A percentile compares a stretch with the other conserved stretches of the same genome.
These are phyloP conservation scores for Yarrowia osloensis DNA, from an alignment of 805 yeast genomes.

Conservation along the genomic window DNA sequence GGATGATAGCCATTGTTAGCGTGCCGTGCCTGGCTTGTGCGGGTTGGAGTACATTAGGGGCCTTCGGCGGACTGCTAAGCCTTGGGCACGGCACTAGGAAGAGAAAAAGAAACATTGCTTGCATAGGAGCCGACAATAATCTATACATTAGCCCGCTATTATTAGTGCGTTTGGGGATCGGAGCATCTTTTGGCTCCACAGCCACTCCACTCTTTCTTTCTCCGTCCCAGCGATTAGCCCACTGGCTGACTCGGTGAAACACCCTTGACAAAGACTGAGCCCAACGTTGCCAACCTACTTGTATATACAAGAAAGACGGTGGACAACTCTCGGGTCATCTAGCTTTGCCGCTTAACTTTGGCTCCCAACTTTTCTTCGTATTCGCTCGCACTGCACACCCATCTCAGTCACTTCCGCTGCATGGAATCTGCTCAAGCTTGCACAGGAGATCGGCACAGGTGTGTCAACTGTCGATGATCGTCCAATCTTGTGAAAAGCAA, in stretches of 20 bases:
- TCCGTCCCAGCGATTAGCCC: not conserved
- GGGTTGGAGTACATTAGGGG: not conserved
- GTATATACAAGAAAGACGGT: not conserved
- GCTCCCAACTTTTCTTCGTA: constrained; percentile 2
- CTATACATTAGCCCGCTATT: not conserved
- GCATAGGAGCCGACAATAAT: not conserved
- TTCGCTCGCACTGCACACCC: not conserved
- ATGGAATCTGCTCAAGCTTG: constrained; percentile 17
- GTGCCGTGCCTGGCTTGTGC: not conserved
- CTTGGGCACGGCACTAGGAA: not conserved
- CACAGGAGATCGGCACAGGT: not conserved
- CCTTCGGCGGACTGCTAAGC: not conserved
- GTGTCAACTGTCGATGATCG: constrained; percentile 12
- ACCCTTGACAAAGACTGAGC: not conserved
- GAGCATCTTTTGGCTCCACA: not conserved
- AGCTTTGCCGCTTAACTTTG: not conserved
- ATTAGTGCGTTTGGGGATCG: not conserved
- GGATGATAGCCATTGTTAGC: not conserved
- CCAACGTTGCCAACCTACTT: constrained; percentile 6
- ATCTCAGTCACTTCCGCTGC: constrained; percentile 11
- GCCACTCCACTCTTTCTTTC: not conserved
- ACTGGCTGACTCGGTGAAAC: not conserved
- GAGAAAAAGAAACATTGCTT: not conserved
- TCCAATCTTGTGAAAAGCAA: constrained; percentile 9
- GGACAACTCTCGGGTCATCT: not conserved